Evolutionary conservation across 352 stramenopile genomes (phyloP), one percentile per base, ranked within the genome.

Genomic region (Pythium pyrilobum): DNA sequence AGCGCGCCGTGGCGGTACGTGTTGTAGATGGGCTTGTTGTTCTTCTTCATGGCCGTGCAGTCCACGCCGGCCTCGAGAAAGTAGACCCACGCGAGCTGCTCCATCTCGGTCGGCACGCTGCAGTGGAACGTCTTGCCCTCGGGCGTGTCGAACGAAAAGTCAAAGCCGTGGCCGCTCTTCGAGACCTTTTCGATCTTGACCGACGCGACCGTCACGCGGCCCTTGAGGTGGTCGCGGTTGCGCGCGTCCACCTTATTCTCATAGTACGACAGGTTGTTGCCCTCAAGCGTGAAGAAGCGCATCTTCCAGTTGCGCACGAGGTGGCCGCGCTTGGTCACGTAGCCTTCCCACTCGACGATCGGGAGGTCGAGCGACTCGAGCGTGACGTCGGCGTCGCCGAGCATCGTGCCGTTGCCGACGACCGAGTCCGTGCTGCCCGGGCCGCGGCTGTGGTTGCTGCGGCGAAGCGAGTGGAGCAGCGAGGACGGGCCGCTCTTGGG

Each of bases 281-380:
- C 83, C 32, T 95, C 85, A 18, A 95, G 62, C 29, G 83, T 93
- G 64, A 95, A 95, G 46, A 92, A 95, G 13, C 85, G 73, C 59
- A 78, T 77, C 50, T 93, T 95, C 85, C 85, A 95, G 64, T 95
- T 93, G 42, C 83, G 77, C 53, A 95, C 82, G 32, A 95, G 64
- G 48, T 95, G 82, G 0, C 85, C 83, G 31, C 83, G 72, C 64
- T 95, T 95, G n/a, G 81, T 91, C n/a, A 92, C 85, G 56, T 93
- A 95, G 33, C 85, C 85, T 66, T 95, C 85, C 85, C 85, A 95
- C 57, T 95, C 85, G 27, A 92, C 79, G 21, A 89, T 90, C 20
- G 84, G 85, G 44, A 95, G 64, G 52, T 95, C 85, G 10, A 95
- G 65, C 52, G 78, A 89, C 66, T 95, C 85, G 18, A 95, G 71